phyloP scores from a whole-genome alignment of 1,139 yeast species.

The Schizosaccharomyces versatilis region DNA sequence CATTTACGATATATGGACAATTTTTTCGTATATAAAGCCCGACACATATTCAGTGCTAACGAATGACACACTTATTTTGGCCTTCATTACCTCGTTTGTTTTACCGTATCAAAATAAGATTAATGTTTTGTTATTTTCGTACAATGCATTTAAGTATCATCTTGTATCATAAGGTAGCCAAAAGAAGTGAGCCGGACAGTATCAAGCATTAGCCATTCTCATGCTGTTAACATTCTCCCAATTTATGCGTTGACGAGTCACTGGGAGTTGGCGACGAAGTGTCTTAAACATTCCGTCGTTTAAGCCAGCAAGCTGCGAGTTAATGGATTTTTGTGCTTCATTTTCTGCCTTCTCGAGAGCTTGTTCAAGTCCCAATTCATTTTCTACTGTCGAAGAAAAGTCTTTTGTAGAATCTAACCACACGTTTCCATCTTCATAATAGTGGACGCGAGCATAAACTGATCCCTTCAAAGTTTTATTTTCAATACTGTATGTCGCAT shows the following conservation, averaged over 20 bases:
- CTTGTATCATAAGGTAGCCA: no score
- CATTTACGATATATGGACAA: no score
- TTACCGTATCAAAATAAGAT: no score
- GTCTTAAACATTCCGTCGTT: constrained; percentile 67
- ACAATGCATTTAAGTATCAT: no score
- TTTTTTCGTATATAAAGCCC: no score
- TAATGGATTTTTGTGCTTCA: constrained; percentile 35
- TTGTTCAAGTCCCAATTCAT: constrained; percentile 23
- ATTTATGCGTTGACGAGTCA: constrained; percentile 72
- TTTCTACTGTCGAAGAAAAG: constrained; percentile 20
- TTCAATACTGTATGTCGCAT: constrained; percentile 27
- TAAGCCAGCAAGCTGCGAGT: constrained; percentile 43
- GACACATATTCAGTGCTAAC: no score
- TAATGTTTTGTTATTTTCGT: no score
- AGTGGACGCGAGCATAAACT: constrained; percentile 57
- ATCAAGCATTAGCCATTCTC: background rate
- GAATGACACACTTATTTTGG: no score
- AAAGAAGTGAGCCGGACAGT: no score
- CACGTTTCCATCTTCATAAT: constrained; percentile 90
- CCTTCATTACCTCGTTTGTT: no score
- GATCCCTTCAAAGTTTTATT: constrained; percentile 25
- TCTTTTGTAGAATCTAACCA: constrained; percentile 32
- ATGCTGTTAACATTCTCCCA: constrained; percentile 56
- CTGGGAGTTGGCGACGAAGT: constrained; percentile 74
- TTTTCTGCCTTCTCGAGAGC: constrained; percentile 41